A percentile compares a stretch with the other conserved stretches of the same genome.
phyloP scores from a whole-genome alignment of 1,284 basidiomycete species.

The Ganoderma multipileum region DNA sequence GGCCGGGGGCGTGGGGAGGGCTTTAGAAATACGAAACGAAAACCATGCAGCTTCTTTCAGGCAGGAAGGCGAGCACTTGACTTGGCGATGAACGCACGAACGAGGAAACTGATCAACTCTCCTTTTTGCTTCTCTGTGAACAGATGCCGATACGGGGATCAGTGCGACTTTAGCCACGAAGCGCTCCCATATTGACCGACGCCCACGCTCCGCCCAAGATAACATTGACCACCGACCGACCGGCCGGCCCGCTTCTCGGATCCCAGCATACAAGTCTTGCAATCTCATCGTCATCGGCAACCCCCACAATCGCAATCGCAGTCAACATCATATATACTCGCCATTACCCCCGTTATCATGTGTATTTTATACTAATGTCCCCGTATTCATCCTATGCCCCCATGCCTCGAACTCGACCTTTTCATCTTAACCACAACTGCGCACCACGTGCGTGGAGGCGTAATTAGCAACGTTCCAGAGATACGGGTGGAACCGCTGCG shows the following conservation, averaged over 20 bases:
- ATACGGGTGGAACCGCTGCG: not conserved
- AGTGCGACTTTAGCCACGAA: conserved; percentile 83
- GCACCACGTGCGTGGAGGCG: not conserved
- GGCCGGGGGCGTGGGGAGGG: conserved; percentile 58
- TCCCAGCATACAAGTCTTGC: not conserved
- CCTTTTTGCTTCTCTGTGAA: conserved; percentile 36
- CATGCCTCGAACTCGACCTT: conserved; percentile 8
- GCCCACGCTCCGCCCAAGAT: not conserved
- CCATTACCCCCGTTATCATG: not conserved
- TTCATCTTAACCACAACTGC: not conserved
- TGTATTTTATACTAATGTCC: conserved; percentile 24
- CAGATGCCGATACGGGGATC: conserved; percentile 87
- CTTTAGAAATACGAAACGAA: conserved; percentile 80
- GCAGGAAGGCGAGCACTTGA: conserved; percentile 84
- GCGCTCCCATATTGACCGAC: conserved; percentile 26
- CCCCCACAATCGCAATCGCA: conserved; percentile 1
- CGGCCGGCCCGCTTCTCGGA: conserved; percentile 2
- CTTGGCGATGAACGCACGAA: conserved; percentile 46
- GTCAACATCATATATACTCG: not conserved
- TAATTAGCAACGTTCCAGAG: conserved; percentile 3
- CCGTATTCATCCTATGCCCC: conserved; percentile 14
- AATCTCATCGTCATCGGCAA: not conserved
- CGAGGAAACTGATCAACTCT: conserved; percentile 56
- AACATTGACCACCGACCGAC: not conserved
- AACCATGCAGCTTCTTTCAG: conserved; percentile 86